Evolutionary conservation across 805 yeast species (phyloP), one percentile per base, ranked within the genome.

Genomic region (Maudiozyma saulgeensis): DNA sequence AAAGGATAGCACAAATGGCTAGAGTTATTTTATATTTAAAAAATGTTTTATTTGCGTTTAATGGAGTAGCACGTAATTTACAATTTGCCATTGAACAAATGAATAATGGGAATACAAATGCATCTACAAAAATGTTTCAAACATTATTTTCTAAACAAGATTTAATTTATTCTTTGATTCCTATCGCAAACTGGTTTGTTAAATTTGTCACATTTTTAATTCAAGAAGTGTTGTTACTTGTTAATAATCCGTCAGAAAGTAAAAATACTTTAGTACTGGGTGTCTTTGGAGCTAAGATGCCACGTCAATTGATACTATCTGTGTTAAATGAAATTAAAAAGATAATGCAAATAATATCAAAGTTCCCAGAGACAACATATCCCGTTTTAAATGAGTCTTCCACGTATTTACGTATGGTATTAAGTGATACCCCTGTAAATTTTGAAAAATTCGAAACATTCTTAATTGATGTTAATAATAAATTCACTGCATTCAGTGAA

Each of bases 111-210:
- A 55, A 52, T 37, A 56, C 51, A 34, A 78, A 77, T 38, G 18
- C 43, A 9, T 23, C 43, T 9, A 71, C 58, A 53, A 77, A 60
- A 45, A 55, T 60, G 34, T 60, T 76, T 43, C 77, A 72, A 51
- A 83, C 80, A 48, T 73, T 81, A 1, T 70, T 76, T 21, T 69
- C 75, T 9, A 71, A 88, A 55, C 82, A 82, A 37, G 89, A 84
- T 56, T 73, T 80, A 52, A 73, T 84, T 3, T 70, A 82, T 56
- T 73, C 80, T 16, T 70, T 81, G 11, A 66, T 87, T n/a, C 97
- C 97, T 0, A 78, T 84, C 39, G 79, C 85, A 8, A 79, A 87
- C 57, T 91, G 97, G 96, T 77, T 87, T 55, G 76, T 87, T 32
- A 96, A 89, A 61, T 78, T 87, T 52, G 72, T 87, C 48, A 79